Evolutionary conservation across 176 grass and related monocot genomes (phyloP), one percentile per base, ranked within the genome.

Genomic region (Phoenix roebelenii): DNA sequence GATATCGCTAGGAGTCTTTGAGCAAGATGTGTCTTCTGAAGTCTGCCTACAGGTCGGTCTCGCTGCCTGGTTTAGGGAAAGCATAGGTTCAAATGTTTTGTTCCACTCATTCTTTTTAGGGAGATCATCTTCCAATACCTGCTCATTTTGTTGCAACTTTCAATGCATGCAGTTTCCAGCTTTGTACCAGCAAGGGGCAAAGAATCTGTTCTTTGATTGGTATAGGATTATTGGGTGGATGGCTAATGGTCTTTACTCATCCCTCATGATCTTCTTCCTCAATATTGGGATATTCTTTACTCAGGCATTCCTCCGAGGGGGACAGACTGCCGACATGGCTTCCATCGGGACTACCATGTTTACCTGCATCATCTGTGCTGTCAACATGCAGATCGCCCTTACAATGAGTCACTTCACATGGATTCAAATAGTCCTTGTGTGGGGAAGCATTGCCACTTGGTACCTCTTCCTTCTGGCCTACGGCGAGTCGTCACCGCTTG

Each of bases 361-460:
- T 55, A 92, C 94, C 49, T 98, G 88, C 70, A 98, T 92, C 75
- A 89, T 98, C 70, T 98, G 93, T 84, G 84, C 88, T 44, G 87
- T 98, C 23, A 98, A 98, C 80, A 74, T 98, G 52, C 93, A 98
- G 70, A 98, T 98, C 61, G 84, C 87, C 23, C 76, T 92, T 50
- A 98, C 82, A 74, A 98, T 98, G 93, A 88, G 84, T 73, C 88
- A 98, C 88, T 98, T 98, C 79, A 98, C 93, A 44, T 98, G 93
- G 93, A 98, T 98, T 65, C 93, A 92, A 49, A 84, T 92, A 74
- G 15, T 98, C 55, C 88, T 92, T 67, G 93, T 98, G 3, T 98
- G 87, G 81, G 93, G 93, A 54, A 98, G 93, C 74, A 80, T 98
- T 66, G 66, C 59, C 10, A 76, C 84, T 35, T 98, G 93, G 93